Percentiles rank a stretch among this genome's conserved stretches.
Evolutionary conservation across 164 flowering plant species (phyloP).

Genomic region (Umbilicus rupestris): DNA sequence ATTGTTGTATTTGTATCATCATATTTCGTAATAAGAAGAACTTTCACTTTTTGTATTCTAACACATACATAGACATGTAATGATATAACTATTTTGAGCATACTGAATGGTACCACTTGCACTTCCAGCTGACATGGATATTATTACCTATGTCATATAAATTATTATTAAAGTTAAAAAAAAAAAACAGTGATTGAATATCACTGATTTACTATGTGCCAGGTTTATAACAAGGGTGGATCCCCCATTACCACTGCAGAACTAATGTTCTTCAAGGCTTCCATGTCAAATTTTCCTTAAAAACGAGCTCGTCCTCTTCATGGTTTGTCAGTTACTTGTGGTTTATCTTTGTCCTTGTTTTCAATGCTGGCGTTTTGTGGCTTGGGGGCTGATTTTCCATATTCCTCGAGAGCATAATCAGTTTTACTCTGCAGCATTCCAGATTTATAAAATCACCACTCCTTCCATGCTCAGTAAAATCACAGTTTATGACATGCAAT

Average conservation of each 20-base stretch:
- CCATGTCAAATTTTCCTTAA: neutral
- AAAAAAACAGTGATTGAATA: neutral
- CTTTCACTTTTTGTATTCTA: too few species aligned
- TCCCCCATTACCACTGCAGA: neutral
- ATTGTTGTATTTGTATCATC: too few species aligned
- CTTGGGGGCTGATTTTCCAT: neutral
- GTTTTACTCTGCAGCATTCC: neutral
- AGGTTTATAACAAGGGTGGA: neutral
- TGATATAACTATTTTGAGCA: too few species aligned
- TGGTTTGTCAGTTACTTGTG: neutral
- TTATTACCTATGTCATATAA: neutral
- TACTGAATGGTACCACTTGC: too few species aligned
- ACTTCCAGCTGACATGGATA: neutral
- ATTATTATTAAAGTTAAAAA: neutral
- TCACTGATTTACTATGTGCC: slow-evolving; percentile 2
- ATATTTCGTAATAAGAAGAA: too few species aligned
- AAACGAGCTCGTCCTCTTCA: neutral
- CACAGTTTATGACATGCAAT: neutral
- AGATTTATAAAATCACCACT: neutral
- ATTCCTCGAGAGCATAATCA: neutral
- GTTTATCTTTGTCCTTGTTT: neutral
- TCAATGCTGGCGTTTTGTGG: neutral
- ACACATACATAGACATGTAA: too few species aligned
- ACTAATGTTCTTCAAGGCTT: neutral
- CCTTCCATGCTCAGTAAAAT: neutral